Evolutionary conservation across 345 rosid species (phyloP), one percentile per base, ranked within the genome.

Genomic region (Hibiscus trionum): DNA sequence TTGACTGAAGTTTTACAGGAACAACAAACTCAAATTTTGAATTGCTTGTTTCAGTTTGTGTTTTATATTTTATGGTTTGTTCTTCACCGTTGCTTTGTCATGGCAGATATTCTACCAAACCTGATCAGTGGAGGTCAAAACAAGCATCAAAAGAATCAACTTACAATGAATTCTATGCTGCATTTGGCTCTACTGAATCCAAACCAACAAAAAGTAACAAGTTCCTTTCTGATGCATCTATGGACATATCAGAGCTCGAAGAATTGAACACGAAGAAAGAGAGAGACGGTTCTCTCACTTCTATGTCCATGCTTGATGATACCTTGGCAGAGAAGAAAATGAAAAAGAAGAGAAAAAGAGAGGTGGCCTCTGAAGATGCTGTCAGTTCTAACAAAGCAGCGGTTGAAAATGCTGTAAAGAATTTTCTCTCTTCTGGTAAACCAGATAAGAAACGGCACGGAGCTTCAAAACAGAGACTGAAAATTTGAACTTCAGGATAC

Each of bases 41-140:
- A 9, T 46, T 46, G 15, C 50, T 11, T 39, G 14, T 11, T 60
- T 12, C 66, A 16, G 58, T 44, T 71, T 42, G 37, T 39, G 66
- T 59, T 42, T 26, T 44, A 55, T 59, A 37, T 60, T 71, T 14
- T 5, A 26, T 46, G 14, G 10, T 49, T 27, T 46, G 8, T 49
- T 49, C 11, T 9, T 26, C 35, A 46, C 42, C 33, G 65, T 70
- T 74, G 66, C 66, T 55, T 73, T 74, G 16, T 74, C 64, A 57
- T 56, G 46, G 66, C 86, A 90, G 99, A 37, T 88, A 78, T 77
- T 87, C 90, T 55, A 75, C 77, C 44, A 80, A 81, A 74, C 88
- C 93, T 64, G 93, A 87, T 64, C 89, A 84, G 70, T 95, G 99
- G 99, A 90, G 82, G 83, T 82, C 84, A 46, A 92, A 76, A 80